Conservation (phyloP, 176 grass and related monocot genomes). For the Thalia dealbata region DNA sequence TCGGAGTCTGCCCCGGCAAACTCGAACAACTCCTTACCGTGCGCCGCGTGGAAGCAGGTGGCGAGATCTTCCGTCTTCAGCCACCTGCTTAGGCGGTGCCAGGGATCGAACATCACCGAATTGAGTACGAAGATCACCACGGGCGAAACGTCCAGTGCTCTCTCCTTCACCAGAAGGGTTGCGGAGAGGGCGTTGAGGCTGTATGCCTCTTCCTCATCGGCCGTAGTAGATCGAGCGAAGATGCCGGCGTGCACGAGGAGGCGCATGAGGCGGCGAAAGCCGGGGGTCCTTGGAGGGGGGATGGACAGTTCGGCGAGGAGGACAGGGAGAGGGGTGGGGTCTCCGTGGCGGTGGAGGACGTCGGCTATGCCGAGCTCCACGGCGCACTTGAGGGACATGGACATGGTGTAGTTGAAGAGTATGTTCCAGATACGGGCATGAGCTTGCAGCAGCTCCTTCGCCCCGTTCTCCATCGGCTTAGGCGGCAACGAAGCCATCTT, state of each 20-base stretch:
- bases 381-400: slow-evolving; percentile 49
- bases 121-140: background rate
- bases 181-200: slow-evolving; percentile 3
- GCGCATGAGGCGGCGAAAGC: slow-evolving; percentile 26
- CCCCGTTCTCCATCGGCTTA: too few relatives aligned
- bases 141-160: background rate
- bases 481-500: too few relatives aligned
- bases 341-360: slow-evolving; percentile 25
- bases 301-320: slow-evolving; percentile 4
- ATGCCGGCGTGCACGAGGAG: slow-evolving; percentile 6
- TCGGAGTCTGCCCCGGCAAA: background rate
- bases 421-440: slow-evolving; percentile 52
- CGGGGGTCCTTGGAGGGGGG: background rate
- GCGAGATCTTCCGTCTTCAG: background rate
- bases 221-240: background rate
- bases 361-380: slow-evolving; percentile 60
- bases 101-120: background rate
- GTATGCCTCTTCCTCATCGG: background rate
- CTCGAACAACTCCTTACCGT: slow-evolving; percentile 13
- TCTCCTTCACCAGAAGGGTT: background rate
- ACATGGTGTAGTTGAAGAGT: slow-evolving; percentile 44
- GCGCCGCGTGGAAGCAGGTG: background rate
- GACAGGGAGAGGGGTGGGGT: slow-evolving; percentile 16
- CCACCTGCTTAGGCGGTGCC: background rate
- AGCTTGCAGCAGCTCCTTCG: slow-evolving; percentile 9